Evolutionary conservation across 306 rosid species (phyloP), one percentile per base, ranked within the genome.

Genomic region (Cicer cuneatum): DNA sequence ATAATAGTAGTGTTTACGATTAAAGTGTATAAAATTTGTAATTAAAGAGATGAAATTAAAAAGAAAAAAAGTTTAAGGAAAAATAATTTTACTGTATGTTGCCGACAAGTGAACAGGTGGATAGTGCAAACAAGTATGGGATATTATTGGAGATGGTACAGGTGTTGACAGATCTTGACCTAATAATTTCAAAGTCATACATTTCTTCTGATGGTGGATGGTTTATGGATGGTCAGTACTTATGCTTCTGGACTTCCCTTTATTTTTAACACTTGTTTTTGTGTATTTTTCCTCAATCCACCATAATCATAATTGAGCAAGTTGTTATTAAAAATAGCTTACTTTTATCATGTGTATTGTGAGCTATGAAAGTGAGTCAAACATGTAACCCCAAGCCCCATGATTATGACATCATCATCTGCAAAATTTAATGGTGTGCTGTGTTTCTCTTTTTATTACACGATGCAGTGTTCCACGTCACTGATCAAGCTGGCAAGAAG

Each of bases 151-250:
- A 89, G 75, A 92, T 95, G 99, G 99, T 92, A 69, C 99, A 92
- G 73, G 96, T 85, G 75, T 83, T 95, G 89, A 95, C 98, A 66
- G 98, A 92, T 83, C 95, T 95, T 59, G 96, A 90, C 64, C 98
- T 95, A 13, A 80, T 85, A n/a, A 95, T 95, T 74, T 89, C 96
- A 53, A 95, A 89, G 82, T 92, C 99, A 24, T 95, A 90, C 80
- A 92, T 92, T 67, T 95, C 96, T 40, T 95, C 99, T 1, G 97
- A 92, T 48, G 98, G 99, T 74, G 96, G 97, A 76, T 94, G 99
- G 98, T 85, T 90, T 65, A 94, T 92, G 99, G 99, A 92, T 61
- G 96, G 99, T 92, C 37, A 82, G 92, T 83, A 6, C 46, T 19
- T 46, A 16, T 70, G 66, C 14, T 13, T 58, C 57, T 43, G 10